Evolutionary conservation across 164 flowering plant genomes (phyloP), one percentile per base, ranked within the genome.

Genomic region (Dillenia suffruticosa): DNA sequence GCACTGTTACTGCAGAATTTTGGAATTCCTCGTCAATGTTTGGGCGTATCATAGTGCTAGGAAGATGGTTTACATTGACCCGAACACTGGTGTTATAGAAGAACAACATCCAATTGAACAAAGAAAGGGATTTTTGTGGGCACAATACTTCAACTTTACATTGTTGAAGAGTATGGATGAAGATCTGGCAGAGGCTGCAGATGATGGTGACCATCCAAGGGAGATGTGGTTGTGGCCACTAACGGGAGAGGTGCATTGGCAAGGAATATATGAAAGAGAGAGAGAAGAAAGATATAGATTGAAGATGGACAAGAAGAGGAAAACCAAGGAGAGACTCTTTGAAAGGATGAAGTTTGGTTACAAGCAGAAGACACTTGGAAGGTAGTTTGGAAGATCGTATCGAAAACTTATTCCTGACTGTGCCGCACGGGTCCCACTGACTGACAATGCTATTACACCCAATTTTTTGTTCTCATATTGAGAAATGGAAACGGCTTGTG

Each of bases 21-120:
- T 88, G 83, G 97, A 91, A 70, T 77, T 89, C 44, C 74, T 94
- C 26, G 85, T 94, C 65, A 94, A 94, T 67, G 94, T 94, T 12
- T 91, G 99, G 99, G 97, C 96, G 46, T 94, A 91, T 63, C 99
- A 94, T 58, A 91, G 97, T 78, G 96, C 80, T 16, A 67, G 92
- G 56, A 88, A 70, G 70, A 86, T 91, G 90, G 84, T 91, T 44
- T 94, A 89, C 78, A 71, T 91, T 2, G 76, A 94, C 59, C 99
- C 97, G 10, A 68, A 57, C n/a, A 63, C 90, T 10, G 99, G 97
- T 46, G 55, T 61, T 3, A 49, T 88, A 19, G 72, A 84, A 71
- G 99, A 94, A 73, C 96, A 94, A 72, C 99, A 94, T 66, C 87
- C 88, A 9, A 15, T 94, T 19, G 86, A 88, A 54, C 77, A 76